Evolutionary conservation across 1,284 basidiomycete genomes (phyloP).

Genomic region (Cryptococcus neoformans): DNA sequence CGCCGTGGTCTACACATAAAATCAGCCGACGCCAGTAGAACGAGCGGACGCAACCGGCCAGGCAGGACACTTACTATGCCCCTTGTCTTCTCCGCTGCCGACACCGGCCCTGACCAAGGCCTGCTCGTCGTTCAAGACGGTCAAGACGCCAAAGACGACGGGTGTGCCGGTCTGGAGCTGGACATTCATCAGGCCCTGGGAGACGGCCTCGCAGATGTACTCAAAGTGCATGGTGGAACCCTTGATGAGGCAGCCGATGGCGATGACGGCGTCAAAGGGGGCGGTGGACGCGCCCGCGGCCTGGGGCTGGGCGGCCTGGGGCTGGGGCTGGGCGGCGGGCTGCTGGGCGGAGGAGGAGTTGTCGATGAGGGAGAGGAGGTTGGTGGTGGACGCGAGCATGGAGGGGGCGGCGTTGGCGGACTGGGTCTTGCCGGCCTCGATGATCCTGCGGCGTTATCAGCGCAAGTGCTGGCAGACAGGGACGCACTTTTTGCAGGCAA

Average conservation of each 20-base stretch:
- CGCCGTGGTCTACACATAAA: slow-evolving; percentile 56
- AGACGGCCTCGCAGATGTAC: slow-evolving; percentile 93
- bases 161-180: slow-evolving; percentile 92
- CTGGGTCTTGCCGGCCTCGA: slow-evolving; percentile 46
- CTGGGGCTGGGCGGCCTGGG: slow-evolving; percentile 37
- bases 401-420: slow-evolving; percentile 44
- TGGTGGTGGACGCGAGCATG: slow-evolving; percentile 41
- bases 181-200: slow-evolving; percentile 88
- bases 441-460: slow-evolving; percentile 33
- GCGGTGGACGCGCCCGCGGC: slow-evolving; percentile 55
- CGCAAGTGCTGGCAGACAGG: neutral
- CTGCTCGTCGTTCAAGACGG: slow-evolving; percentile 89
- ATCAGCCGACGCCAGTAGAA: neutral
- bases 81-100: slow-evolving; percentile 44
- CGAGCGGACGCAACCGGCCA: no score
- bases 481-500: slow-evolving; percentile 68
- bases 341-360: slow-evolving; percentile 51
- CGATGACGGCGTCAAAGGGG: slow-evolving; percentile 91
- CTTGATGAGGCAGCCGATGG: slow-evolving; percentile 97
- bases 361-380: slow-evolving; percentile 67
- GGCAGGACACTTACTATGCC: slow-evolving; percentile 44
- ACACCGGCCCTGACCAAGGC: slow-evolving; percentile 89
- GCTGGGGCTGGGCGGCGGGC: slow-evolving; percentile 50
- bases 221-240: slow-evolving; percentile 97
- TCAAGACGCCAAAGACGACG: slow-evolving; percentile 95